Base-by-base conservation (phyloP, 2,329 filamentous ascomycete species). In the Cercospora zeina region DNA sequence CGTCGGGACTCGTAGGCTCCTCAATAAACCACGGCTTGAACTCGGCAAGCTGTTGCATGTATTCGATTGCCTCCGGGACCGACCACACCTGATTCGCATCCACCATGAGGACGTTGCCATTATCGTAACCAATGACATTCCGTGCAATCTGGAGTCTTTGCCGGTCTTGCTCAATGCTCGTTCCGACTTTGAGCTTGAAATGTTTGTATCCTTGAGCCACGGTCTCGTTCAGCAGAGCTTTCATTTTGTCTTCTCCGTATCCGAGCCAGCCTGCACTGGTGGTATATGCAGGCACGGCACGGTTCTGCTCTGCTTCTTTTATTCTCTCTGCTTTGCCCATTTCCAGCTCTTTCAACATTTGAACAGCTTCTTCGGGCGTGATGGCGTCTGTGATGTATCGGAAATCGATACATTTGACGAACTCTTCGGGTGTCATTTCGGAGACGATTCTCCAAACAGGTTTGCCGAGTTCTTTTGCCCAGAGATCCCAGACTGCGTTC, bases 401-500 rank as follows among this genome's bases (percentile, higher is more conserved):
- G 81, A 96, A 97, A 78, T 96, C 93, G 74, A 97, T 93, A 79
- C 92, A 93, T 62, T 82, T 79, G 56, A 96, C 91, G 56, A 96
- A 86, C 79, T 96, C 88, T 77, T 95, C 89, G 0, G 92, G 91
- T 3, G 83, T 88, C 90, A 96, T 96, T 69, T 96, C 92, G 10
- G 89, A 89, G 24, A 97, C 89, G 65, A 97, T 88, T 62, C 87
- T 85, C 93, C 92, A 96, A 13, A 96, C 90, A 3, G 92, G 93
- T 81, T 96, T 96, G 67, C 85, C 83, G 36, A 95, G 84, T 1
- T 84, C 84, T 80, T 96, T 96, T 59, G 90, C 91, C 92, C 92
- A 96, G n/a, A 96, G 85, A 76, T 96, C 92, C 92, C 92, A 96
- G 71, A 96, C 82, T 14, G 91, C 92, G 75, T 96, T 96, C 70